Percentiles rank a stretch among this genome's conserved stretches.
These are phyloP conservation scores for Xylaria venustula DNA, from an alignment of 495 filamentous ascomycete genomes.

Conservation along the genomic window DNA sequence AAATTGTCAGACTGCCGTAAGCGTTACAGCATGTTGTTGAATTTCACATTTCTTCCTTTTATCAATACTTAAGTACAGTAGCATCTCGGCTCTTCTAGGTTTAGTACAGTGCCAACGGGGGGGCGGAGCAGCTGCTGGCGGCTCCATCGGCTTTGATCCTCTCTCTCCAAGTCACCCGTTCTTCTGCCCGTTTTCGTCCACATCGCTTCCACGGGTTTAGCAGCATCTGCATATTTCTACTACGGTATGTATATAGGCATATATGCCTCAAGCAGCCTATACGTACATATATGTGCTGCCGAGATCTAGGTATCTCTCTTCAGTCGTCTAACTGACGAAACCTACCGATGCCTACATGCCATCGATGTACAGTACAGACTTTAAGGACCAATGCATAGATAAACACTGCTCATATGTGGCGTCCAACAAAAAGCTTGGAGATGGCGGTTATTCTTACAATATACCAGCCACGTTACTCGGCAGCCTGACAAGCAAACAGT, in stretches of 20 bases:
- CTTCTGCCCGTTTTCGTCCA: neutral
- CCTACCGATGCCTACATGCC: neutral
- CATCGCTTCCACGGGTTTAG: neutral
- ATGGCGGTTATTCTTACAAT: neutral
- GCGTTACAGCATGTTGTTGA: neutral
- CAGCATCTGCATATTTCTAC: neutral
- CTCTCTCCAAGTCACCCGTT: conserved; percentile 1
- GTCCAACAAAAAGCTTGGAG: neutral
- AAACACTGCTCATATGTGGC: too few relatives aligned
- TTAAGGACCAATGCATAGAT: neutral
- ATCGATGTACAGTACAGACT: too few relatives aligned
- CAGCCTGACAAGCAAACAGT: neutral
- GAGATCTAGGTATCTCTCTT: too few relatives aligned
- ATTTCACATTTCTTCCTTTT: neutral
- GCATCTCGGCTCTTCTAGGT: neutral
- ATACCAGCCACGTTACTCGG: neutral
- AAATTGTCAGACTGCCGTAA: neutral
- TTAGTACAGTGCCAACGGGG: neutral
- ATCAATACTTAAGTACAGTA: neutral
- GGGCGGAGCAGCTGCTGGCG: neutral
- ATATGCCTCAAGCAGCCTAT: too few relatives aligned
- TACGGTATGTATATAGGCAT: neutral
- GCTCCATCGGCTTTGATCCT: neutral
- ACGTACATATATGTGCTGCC: neutral
- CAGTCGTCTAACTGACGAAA: neutral